Evolutionary conservation across 805 yeast species (phyloP).

Genomic region (Jamesozyma piceae): DNA sequence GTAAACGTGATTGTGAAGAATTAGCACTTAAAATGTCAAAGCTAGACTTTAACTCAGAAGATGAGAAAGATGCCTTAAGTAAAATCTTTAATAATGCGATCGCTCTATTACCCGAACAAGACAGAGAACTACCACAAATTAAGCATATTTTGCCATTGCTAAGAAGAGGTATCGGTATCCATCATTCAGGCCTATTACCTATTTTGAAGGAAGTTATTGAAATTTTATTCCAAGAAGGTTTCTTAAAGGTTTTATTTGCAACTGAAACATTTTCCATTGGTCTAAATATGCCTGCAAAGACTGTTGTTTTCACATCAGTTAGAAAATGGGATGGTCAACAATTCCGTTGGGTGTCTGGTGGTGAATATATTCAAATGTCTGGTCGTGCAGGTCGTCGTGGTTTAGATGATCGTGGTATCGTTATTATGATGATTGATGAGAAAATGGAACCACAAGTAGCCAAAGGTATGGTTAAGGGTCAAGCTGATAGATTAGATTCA

Average conservation of each 20-base stretch:
- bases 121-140: constrained; percentile 88
- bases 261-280: constrained; percentile 98
- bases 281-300: constrained; percentile 97
- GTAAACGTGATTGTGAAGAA: constrained; percentile 93
- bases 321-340: constrained; percentile 98
- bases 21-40: constrained; percentile 93
- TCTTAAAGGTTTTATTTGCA: constrained; percentile 87
- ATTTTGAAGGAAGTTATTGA: constrained; percentile 92
- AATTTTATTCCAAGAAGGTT: constrained; percentile 92
- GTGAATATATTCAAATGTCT: constrained; percentile 98
- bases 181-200: constrained; percentile 92
- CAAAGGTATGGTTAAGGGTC: constrained; percentile 98
- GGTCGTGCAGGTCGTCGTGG: constrained; percentile 99
- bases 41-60: constrained; percentile 86
- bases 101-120: constrained; percentile 77
- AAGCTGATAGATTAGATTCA: constrained; percentile 93
- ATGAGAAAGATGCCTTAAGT: constrained; percentile 83
- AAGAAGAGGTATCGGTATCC: constrained; percentile 95
- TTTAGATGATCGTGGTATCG: constrained; percentile 97
- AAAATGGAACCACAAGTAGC: constrained; percentile 99
- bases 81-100: constrained; percentile 89
- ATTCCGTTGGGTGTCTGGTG: constrained; percentile 98
- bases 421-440: constrained; percentile 98
- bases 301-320: constrained; percentile 95
- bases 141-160: constrained; percentile 81